A percentile compares a stretch with the other conserved stretches of the same genome.
phyloP scores from a whole-genome alignment of 2,329 filamentous ascomycete species.

The Chrysoporthe cubensis region DNA sequence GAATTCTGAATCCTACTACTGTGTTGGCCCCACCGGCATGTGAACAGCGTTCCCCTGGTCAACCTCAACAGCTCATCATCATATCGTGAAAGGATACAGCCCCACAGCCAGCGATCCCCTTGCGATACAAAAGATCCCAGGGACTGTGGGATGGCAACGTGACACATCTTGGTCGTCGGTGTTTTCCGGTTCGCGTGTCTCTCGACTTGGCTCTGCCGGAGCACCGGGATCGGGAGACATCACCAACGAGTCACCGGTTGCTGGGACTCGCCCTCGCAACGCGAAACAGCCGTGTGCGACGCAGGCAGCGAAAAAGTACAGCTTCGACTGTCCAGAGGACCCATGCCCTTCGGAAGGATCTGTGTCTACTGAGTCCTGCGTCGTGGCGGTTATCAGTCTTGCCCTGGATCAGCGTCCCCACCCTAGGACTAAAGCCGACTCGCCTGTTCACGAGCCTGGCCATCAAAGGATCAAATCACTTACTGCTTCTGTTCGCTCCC shows the following conservation, averaged over 20 bases:
- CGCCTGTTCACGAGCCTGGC: background rate
- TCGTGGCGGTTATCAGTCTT: background rate
- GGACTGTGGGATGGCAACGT: background rate
- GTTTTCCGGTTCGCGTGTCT: background rate
- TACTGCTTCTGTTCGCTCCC: slow-evolving; percentile 15
- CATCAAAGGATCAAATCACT: slow-evolving; percentile 15
- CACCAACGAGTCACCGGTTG: background rate
- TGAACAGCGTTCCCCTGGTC: background rate
- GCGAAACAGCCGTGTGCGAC: background rate
- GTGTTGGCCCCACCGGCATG: background rate
- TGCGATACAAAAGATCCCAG: background rate
- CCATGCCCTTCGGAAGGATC: background rate
- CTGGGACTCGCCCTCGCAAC: background rate
- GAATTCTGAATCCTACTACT: background rate
- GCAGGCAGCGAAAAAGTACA: background rate
- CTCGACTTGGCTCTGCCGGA: background rate
- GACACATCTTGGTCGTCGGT: background rate
- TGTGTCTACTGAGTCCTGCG: background rate
- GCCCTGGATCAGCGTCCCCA: slow-evolving; percentile 13
- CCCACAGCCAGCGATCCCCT: background rate
- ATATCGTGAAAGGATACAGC: background rate
- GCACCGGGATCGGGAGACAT: background rate
- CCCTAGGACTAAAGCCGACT: slow-evolving; percentile 10
- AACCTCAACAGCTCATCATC: background rate
- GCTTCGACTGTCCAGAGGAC: background rate